Evolutionary conservation across 1,139 yeast species (phyloP).

Genomic region (Geotrichum citri-aurantii): DNA sequence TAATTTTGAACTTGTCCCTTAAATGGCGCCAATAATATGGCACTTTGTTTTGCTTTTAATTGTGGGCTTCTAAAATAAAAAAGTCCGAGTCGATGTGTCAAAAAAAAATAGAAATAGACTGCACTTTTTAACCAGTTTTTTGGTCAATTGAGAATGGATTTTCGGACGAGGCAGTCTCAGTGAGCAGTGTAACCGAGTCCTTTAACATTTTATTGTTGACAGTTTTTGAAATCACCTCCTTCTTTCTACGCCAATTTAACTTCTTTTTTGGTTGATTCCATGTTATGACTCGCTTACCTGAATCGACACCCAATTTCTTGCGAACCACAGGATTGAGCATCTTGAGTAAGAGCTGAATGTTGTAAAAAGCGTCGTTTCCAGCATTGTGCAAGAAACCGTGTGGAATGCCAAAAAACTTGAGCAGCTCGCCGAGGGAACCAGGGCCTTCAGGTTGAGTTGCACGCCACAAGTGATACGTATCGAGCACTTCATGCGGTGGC

Average conservation of each 20-base stretch:
- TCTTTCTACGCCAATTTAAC: background rate
- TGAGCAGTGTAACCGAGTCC: background rate
- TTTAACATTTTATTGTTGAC: background rate
- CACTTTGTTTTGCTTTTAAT: background rate
- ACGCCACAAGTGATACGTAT: constrained; percentile 50
- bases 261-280: background rate
- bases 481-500: constrained; percentile 41
- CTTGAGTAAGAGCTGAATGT: constrained; percentile 49
- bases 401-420: constrained; percentile 51
- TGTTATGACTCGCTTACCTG: background rate
- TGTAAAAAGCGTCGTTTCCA: constrained; percentile 76
- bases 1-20: no score
- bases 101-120: no score
- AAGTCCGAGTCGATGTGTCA: no score
- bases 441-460: constrained; percentile 34
- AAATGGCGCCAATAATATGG: no score
- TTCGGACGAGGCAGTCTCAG: background rate
- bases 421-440: constrained; percentile 47
- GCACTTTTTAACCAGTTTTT: no score
- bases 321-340: constrained; percentile 52
- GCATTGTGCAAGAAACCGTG: constrained; percentile 68
- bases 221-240: background rate
- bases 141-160: no score
- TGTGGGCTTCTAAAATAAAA: background rate
- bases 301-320: constrained; percentile 30